phyloP scores from a whole-genome alignment of 1,284 basidiomycete species.

The Apiotrichum gamsii region DNA sequence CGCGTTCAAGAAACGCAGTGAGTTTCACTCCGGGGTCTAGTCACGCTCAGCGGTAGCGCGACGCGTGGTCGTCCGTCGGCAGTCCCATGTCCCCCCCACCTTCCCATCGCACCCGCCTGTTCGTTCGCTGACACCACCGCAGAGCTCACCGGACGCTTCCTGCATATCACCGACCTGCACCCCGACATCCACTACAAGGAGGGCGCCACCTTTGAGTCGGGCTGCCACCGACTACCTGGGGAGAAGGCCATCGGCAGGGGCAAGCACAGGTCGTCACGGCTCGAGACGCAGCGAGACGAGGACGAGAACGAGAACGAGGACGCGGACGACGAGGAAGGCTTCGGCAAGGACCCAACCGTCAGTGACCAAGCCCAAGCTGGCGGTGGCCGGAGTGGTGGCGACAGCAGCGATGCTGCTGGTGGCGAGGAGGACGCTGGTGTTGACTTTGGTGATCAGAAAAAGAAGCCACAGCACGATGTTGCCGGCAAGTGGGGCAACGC shows the following conservation, averaged over 20 bases:
- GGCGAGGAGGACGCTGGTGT: neutral
- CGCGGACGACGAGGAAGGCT: slow-evolving; percentile 8
- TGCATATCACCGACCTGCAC: slow-evolving; percentile 48
- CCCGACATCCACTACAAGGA: slow-evolving; percentile 45
- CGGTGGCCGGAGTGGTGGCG: slow-evolving; percentile 3
- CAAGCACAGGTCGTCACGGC: neutral
- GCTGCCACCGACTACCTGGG: slow-evolving; percentile 33
- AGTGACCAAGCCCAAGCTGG: slow-evolving; percentile 3
- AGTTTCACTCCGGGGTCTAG: neutral
- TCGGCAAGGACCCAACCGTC: too few relatives aligned
- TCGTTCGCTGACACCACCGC: slow-evolving; percentile 1
- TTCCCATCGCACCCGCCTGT: neutral
- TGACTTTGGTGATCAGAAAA: too few relatives aligned
- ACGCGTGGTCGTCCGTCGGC: too few relatives aligned
- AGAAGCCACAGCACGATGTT: neutral
- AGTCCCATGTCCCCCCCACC: neutral
- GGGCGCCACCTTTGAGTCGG: slow-evolving; percentile 39
- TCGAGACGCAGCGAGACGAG: slow-evolving; percentile 15
- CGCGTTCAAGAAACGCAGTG: slow-evolving; percentile 9
- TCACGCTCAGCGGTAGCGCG: neutral
- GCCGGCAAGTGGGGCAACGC: slow-evolving; percentile 8
- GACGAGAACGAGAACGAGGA: slow-evolving; percentile 13
- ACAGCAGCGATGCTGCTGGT: slow-evolving; percentile 8
- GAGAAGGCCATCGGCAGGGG: slow-evolving; percentile 19
- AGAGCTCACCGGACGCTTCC: slow-evolving; percentile 43